Evolutionary conservation across 345 rosid species (phyloP).

Genomic region (Sapria himalayana): DNA sequence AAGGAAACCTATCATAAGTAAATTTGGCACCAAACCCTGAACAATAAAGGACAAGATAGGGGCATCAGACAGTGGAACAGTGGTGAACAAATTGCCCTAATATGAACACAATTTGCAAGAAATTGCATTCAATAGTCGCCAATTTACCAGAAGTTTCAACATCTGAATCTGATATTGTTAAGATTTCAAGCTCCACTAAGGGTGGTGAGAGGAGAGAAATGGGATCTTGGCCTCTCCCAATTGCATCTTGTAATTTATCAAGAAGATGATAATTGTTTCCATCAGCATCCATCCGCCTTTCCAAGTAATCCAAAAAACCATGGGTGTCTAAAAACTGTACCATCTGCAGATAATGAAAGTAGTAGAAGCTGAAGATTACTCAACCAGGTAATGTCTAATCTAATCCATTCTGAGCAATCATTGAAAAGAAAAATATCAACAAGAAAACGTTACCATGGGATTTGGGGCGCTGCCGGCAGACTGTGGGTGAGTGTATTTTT

Average conservation of each 20-base stretch:
- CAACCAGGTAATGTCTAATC: background rate
- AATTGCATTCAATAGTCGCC: too few relatives aligned
- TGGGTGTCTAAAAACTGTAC: constrained; percentile 61
- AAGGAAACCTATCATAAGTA: constrained; percentile 91
- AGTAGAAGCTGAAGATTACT: background rate
- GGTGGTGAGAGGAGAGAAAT: constrained; percentile 53
- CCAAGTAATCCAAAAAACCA: constrained; percentile 82
- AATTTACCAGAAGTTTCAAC: constrained; percentile 44
- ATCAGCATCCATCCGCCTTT: constrained; percentile 53
- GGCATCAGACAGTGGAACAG: too few relatives aligned
- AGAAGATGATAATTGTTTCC: constrained; percentile 60
- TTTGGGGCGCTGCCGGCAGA: constrained; percentile 75
- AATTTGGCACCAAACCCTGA: constrained; percentile 71
- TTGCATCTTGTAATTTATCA: constrained; percentile 88
- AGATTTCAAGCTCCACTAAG: constrained; percentile 51
- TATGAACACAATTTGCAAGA: too few relatives aligned
- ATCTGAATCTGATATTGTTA: constrained; percentile 79
- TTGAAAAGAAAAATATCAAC: background rate
- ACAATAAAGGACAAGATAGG: constrained; percentile 11
- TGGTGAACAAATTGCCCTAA: too few relatives aligned
- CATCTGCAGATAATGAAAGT: constrained; percentile 29
- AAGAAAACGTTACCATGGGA: constrained; percentile 51
- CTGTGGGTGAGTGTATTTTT: constrained; percentile 78
- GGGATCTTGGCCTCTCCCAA: constrained; percentile 91
- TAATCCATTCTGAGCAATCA: background rate